These are phyloP conservation scores for Colletotrichum sp. DNA, from an alignment of 2,329 filamentous ascomycete species.

Conservation along the genomic window DNA sequence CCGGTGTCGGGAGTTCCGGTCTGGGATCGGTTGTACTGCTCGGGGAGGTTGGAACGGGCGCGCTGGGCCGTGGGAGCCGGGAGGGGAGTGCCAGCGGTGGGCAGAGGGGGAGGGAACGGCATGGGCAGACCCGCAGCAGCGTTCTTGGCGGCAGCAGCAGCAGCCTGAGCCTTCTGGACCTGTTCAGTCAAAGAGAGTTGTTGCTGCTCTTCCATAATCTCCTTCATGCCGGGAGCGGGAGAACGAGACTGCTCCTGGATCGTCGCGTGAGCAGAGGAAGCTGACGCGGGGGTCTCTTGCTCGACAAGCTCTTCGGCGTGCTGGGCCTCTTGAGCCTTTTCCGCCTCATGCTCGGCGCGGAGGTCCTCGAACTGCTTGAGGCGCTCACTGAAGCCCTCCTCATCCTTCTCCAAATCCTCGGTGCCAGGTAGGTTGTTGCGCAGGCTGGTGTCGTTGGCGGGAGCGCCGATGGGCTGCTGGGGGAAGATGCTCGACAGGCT, in stretches of 20 bases:
- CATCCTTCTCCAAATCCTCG: constrained; percentile 57
- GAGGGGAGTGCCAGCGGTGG: constrained; percentile 79
- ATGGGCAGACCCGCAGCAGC: constrained; percentile 72
- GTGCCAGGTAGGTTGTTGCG: constrained; percentile 54
- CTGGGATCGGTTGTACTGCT: constrained; percentile 72
- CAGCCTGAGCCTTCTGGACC: constrained; percentile 75
- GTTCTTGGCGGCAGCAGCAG: constrained; percentile 50
- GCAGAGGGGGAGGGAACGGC: constrained; percentile 73
- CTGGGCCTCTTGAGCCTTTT: constrained; percentile 37
- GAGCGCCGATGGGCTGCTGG: constrained; percentile 42
- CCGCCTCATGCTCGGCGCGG: constrained; percentile 72
- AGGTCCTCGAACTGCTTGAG: constrained; percentile 84
- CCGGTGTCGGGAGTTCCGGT: constrained; percentile 75
- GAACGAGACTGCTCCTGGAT: constrained; percentile 16
- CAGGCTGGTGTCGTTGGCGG: constrained; percentile 40
- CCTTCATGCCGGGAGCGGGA: constrained; percentile 17
- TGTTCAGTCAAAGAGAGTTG: constrained; percentile 79
- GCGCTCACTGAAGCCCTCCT: constrained; percentile 70
- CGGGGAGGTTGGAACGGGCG: constrained; percentile 81
- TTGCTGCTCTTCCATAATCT: constrained; percentile 23
- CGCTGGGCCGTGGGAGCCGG: constrained; percentile 90
- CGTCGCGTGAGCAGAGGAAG: constrained; percentile 13
- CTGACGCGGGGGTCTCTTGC: neutral
- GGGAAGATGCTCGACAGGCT: constrained; percentile 27
- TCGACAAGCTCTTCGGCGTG: constrained; percentile 21